phyloP scores from a whole-genome alignment of 2,329 filamentous ascomycete genomes.

The Fusarium devonianum region DNA sequence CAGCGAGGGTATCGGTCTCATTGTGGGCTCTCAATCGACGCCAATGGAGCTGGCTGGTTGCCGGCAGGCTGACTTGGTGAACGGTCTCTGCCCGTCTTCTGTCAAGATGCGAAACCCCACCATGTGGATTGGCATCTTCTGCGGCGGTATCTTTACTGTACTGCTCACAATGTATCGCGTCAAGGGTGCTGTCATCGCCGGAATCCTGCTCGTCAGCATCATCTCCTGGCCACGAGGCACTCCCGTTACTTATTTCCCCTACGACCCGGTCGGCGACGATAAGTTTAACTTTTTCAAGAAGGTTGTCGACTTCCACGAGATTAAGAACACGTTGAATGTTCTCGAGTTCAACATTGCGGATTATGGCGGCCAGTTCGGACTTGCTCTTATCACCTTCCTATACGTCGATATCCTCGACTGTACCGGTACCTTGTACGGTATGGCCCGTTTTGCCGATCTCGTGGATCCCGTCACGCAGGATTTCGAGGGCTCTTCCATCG shows the following conservation, averaged over 20 bases:
- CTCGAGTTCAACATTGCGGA: constrained; percentile 76
- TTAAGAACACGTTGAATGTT: constrained; percentile 71
- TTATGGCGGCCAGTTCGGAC: constrained; percentile 77
- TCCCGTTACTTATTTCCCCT: constrained; percentile 80
- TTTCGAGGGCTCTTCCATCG: constrained; percentile 84
- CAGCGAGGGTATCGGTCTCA: constrained; percentile 80
- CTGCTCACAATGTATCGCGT: constrained; percentile 85
- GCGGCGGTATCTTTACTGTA: constrained; percentile 80
- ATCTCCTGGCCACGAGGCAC: constrained; percentile 87
- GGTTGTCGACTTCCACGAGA: constrained; percentile 84
- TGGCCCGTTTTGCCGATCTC: constrained; percentile 83
- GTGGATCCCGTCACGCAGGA: constrained; percentile 85
- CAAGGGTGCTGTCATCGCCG: constrained; percentile 85
- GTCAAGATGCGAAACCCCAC: constrained; percentile 83
- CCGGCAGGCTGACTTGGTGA: constrained; percentile 34
- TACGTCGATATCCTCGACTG: constrained; percentile 91
- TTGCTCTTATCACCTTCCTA: constrained; percentile 86
- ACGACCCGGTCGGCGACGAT: constrained; percentile 71
- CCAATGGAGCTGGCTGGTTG: constrained; percentile 81
- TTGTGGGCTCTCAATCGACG: constrained; percentile 71
- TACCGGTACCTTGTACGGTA: constrained; percentile 87
- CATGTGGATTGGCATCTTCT: constrained; percentile 90
- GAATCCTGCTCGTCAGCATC: constrained; percentile 83
- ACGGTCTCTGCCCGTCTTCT: constrained; percentile 66
- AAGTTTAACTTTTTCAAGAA: constrained; percentile 87